A percentile compares a stretch with the other conserved stretches of the same genome.
Conservation (phyloP, 305 asterid genomes). For the Nicotiana rustica region DNA sequence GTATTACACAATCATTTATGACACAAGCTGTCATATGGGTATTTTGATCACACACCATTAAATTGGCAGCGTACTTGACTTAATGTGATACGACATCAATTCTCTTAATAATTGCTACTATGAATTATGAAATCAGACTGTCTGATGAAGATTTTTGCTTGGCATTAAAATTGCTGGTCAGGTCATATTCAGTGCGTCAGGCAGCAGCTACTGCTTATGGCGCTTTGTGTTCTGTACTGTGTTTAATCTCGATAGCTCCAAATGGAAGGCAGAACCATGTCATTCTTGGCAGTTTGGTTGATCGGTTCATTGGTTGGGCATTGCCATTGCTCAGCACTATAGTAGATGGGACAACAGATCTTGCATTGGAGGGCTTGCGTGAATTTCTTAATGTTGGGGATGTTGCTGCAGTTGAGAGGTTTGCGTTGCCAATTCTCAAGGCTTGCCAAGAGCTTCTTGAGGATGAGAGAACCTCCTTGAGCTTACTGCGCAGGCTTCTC, state of each 20-base stretch:
- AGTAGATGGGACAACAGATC: constrained; percentile 68
- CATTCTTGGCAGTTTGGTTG: constrained; percentile 73
- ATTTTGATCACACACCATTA: background rate
- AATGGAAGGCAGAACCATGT: constrained; percentile 92
- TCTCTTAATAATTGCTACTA: constrained; percentile 21
- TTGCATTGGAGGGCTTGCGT: constrained; percentile 84
- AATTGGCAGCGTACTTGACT: constrained; percentile 23
- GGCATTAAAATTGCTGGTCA: constrained; percentile 46
- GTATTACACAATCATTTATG: constrained; percentile 5
- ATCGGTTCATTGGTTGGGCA: constrained; percentile 94
- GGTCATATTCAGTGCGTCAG: constrained; percentile 86
- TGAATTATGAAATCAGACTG: background rate
- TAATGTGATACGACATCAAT: background rate
- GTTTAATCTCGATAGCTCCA: constrained; percentile 70
- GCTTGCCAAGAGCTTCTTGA: constrained; percentile 99
- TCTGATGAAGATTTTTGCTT: constrained; percentile 32
- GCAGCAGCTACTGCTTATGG: constrained; percentile 95
- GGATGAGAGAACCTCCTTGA: constrained; percentile 95
- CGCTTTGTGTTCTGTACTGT: constrained; percentile 78
- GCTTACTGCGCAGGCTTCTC: constrained; percentile 77
- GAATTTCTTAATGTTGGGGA: constrained; percentile 95
- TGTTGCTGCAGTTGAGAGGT: constrained; percentile 87
- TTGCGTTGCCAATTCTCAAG: constrained; percentile 92
- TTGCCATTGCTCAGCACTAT: constrained; percentile 71
- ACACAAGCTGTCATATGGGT: constrained; percentile 8